Conservation (phyloP, 139 green algal genomes). For the Closterium sp. region DNA sequence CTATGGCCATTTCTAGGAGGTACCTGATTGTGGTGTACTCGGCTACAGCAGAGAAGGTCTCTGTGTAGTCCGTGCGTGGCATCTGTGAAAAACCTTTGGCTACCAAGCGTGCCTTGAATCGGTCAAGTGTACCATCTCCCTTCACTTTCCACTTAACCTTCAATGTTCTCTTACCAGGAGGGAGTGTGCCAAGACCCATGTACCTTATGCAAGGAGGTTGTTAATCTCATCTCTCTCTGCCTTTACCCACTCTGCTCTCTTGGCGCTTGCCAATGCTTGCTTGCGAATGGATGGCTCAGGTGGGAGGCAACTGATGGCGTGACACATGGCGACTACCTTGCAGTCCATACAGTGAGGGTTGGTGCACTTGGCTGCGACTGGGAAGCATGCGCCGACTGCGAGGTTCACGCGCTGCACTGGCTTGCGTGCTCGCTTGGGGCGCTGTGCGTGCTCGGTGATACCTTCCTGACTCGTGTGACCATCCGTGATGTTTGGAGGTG, state of each 20-base stretch:
- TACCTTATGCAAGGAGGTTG: not conserved
- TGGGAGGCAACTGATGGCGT: not conserved
- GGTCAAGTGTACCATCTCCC: constrained; percentile 1
- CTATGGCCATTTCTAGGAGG: not conserved
- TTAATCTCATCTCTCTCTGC: not conserved
- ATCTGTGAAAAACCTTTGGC: constrained; percentile 32
- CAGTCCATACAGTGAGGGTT: not conserved
- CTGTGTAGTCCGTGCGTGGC: constrained; percentile 3
- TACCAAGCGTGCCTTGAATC: constrained; percentile 20
- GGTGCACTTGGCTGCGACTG: not conserved
- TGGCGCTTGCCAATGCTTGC: not conserved
- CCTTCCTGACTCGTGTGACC: not conserved
- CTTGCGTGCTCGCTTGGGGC: not conserved
- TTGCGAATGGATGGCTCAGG: not conserved
- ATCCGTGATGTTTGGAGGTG: not conserved
- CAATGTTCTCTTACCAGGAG: not conserved
- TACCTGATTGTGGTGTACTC: constrained; percentile 13
- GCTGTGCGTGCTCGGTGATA: not conserved
- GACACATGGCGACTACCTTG: not conserved
- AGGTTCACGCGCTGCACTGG: not conserved
- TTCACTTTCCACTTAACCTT: constrained; percentile 13
- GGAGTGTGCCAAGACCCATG: not conserved
- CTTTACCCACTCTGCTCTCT: not conserved
- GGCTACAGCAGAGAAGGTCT: constrained; percentile 22
- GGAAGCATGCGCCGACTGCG: not conserved